A percentile compares a stretch with the other conserved stretches of the same genome.
phyloP scores from a whole-genome alignment of 176 grass and related monocot genomes.

The Eleusine indica region DNA sequence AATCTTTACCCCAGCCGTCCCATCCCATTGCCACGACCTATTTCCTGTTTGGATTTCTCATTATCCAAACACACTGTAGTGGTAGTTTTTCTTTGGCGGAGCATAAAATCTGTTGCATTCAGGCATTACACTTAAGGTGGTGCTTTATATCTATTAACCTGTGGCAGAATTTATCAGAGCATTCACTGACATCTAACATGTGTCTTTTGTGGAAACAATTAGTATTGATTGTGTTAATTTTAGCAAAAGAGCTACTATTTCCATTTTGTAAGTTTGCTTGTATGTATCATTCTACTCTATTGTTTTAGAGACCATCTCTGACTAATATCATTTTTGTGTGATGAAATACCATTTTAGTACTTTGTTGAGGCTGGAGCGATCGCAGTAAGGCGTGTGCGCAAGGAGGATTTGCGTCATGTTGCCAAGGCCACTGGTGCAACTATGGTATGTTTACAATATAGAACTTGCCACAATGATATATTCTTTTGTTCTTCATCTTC shows the following conservation, averaged over 20 bases:
- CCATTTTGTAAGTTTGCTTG: not conserved
- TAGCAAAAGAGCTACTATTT: not conserved
- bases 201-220: not conserved
- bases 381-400: conserved; percentile 90
- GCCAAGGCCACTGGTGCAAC: conserved; percentile 90
- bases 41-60: not conserved
- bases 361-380: conserved; percentile 91
- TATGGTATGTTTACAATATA: conserved; percentile 59
- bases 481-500: conserved; percentile 42
- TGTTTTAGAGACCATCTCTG: not conserved
- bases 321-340: conserved; percentile 10
- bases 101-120: not conserved
- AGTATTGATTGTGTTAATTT: conserved; percentile 6
- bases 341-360: conserved; percentile 57
- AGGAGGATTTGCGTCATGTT: conserved; percentile 92
- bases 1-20: not conserved
- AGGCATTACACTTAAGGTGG: not conserved
- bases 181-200: not conserved
- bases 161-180: not conserved
- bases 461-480: conserved; percentile 40
- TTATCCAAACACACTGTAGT: not conserved
- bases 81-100: not conserved
- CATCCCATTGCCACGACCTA: not conserved
- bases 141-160: not conserved
- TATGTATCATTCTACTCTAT: not conserved